Conservation (phyloP, 495 filamentous ascomycete species). For the Lophium mytilinum region DNA sequence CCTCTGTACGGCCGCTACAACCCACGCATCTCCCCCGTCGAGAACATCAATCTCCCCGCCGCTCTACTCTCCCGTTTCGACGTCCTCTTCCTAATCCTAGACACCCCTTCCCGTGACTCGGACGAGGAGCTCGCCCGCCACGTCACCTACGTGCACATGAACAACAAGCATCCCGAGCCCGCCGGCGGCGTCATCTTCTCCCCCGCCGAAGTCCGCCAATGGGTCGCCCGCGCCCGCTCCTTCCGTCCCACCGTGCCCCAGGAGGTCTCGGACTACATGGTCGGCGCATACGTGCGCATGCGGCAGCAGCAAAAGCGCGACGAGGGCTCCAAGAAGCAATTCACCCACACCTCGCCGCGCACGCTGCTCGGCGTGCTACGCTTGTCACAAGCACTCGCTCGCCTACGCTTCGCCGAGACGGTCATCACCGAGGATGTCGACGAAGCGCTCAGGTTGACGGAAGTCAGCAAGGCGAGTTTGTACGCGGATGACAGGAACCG, state of each 20-base stretch:
- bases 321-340: slow-evolving; percentile 79
- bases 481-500: slow-evolving; percentile 54
- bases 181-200: slow-evolving; percentile 62
- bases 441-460: slow-evolving; percentile 82
- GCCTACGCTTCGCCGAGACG: slow-evolving; percentile 72
- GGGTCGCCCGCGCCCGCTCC: slow-evolving; percentile 83
- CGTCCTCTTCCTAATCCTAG: slow-evolving; percentile 90
- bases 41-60: slow-evolving; percentile 97
- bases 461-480: slow-evolving; percentile 83
- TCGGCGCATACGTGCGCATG: slow-evolving; percentile 89
- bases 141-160: slow-evolving; percentile 96
- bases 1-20: slow-evolving; percentile 97
- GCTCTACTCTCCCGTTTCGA: slow-evolving; percentile 95
- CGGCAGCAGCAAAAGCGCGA: slow-evolving; percentile 81
- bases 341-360: slow-evolving; percentile 86
- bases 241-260: slow-evolving; percentile 80
- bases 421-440: slow-evolving; percentile 92
- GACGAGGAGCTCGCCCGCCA: slow-evolving; percentile 93
- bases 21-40: slow-evolving; percentile 88
- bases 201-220: slow-evolving; percentile 87
- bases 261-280: slow-evolving; percentile 85
- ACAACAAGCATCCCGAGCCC: slow-evolving; percentile 83
- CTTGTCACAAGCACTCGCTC: slow-evolving; percentile 90
- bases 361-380: slow-evolving; percentile 88
- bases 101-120: slow-evolving; percentile 76